Evolutionary conservation across 1,284 basidiomycete species (phyloP), one percentile per base, ranked within the genome.

Genomic region (Athelia sp.): DNA sequence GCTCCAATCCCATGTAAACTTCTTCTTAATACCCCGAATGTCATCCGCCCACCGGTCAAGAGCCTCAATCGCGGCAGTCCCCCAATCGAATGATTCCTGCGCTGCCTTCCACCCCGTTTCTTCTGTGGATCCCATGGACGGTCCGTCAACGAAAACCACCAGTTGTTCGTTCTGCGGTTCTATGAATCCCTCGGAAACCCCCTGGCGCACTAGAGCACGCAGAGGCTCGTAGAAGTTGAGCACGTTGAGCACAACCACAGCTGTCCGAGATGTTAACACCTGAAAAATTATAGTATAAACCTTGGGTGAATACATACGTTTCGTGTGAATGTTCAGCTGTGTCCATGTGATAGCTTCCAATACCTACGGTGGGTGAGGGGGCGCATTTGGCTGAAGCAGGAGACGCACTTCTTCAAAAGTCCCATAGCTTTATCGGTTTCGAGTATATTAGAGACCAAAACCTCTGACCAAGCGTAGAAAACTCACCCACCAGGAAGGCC

Each of bases 301-400:
- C 79, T 45, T 79, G 77, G 35, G 36, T 8, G 36, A 11, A n/a
- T 11, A 34, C 36, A 6, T n/a, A 40, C 36, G 36, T n/a, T 93
- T 93, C 47, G 78, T 74, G 64, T 96, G 93, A 51, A 97, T 93
- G 18, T 90, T 90, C 15, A 97, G 70, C 63, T 95, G 90, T 9
- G 83, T 85, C 94, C 94, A 98, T 2, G 93, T 95, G 35, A 87
- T 79, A 56, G 91, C 93, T 68, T 97, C 94, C 45, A 97, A 68
- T 21, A 93, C 72, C 87, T 90, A 48, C 35, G 17, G 38, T 34
- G 48, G 49, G 47, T 24, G 21, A 46, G 3, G 26, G 38, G 19
- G 45, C 23, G 23, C 19, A 17, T 1, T 36, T 43, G 42, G 48
- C 22, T 6, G 17, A 47, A 48, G 29, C 26, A 14, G 31, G 15